Conservation (phyloP, 345 rosid species). For the Gynandropsis gynandra region DNA sequence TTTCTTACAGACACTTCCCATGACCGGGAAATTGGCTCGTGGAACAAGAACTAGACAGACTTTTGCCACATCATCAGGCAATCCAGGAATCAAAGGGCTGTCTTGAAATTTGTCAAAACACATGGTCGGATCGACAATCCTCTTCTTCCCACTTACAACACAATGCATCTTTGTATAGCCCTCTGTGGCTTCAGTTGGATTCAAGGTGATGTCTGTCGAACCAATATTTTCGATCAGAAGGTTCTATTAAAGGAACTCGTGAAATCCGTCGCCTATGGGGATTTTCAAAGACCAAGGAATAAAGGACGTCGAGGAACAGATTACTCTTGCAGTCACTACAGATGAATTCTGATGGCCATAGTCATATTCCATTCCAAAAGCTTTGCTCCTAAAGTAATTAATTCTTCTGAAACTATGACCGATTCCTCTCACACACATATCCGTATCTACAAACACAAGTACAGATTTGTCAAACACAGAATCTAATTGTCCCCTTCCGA, state of each 20-base stretch:
- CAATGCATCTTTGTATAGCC: conserved; percentile 35
- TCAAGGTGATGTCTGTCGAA: conserved; percentile 19
- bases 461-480: conserved; percentile 5
- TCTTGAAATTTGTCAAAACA: conserved; percentile 31
- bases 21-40: conserved; percentile 50
- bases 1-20: conserved; percentile 77
- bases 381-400: conserved; percentile 25
- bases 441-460: conserved; percentile 33
- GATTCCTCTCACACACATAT: conserved; percentile 45
- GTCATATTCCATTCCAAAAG: conserved; percentile 73
- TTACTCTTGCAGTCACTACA: conserved; percentile 38
- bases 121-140: conserved; percentile 12
- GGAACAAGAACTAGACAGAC: conserved; percentile 79
- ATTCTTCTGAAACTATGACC: conserved; percentile 22
- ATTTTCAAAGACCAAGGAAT: conserved; percentile 81
- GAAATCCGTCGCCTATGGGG: conserved; percentile 77
- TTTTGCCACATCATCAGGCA: conserved; percentile 88
- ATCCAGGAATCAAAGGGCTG: conserved; percentile 60
- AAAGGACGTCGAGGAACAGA: conserved; percentile 59
- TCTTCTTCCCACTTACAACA: conserved; percentile 47
- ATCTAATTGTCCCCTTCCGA: not conserved
- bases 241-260: conserved; percentile 46
- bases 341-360: conserved; percentile 54
- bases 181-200: too few species aligned
- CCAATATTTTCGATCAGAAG: conserved; percentile 23